phyloP scores from a whole-genome alignment of 306 rosid genomes.

The Gynostemma pentaphyllum region DNA sequence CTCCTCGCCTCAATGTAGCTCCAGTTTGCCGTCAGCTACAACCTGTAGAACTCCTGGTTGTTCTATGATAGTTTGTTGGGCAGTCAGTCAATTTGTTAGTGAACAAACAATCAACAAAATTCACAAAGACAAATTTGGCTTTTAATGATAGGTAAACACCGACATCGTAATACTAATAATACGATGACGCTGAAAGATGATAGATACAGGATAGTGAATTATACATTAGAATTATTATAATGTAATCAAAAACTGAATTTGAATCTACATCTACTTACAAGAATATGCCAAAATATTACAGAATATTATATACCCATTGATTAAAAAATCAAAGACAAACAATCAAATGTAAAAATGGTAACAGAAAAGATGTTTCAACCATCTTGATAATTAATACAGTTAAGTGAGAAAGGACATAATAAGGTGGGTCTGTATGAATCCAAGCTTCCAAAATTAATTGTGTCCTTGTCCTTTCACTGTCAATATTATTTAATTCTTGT shows the following conservation, averaged over 20 bases:
- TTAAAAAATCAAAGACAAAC: background rate
- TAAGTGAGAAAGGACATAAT: background rate
- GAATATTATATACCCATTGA: background rate
- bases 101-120: background rate
- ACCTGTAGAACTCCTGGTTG: constrained; percentile 97
- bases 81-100: background rate
- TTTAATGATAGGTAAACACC: too few relatives aligned
- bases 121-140: background rate
- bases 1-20: too few relatives aligned
- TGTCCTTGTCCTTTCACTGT: too few relatives aligned
- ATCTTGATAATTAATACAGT: background rate
- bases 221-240: too few relatives aligned
- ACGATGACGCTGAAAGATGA: too few relatives aligned
- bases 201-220: too few relatives aligned
- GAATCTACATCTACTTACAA: background rate
- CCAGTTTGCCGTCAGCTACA: constrained; percentile 51
- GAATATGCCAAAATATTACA: background rate
- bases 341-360: background rate
- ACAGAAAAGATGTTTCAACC: background rate
- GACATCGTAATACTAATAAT: too few relatives aligned
- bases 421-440: background rate
- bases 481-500: too few relatives aligned
- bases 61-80: constrained; percentile 28
- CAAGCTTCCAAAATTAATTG: too few relatives aligned
- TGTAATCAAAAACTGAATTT: background rate